Base-by-base conservation (phyloP, 1,284 basidiomycete species). In the Hemileia vastatrix region DNA sequence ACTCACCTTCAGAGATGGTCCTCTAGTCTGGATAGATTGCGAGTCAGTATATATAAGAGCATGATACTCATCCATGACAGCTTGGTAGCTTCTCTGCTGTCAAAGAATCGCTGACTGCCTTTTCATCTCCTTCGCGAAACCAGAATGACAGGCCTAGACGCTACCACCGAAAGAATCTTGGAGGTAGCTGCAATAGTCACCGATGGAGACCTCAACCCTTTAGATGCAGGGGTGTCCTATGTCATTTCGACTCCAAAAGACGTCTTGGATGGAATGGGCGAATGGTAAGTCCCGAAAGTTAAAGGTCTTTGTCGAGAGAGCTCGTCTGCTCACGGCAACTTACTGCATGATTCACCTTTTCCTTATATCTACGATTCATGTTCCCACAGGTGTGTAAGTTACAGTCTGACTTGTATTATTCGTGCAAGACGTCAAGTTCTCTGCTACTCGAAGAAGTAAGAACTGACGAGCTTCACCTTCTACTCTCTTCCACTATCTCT, bases 161-260 rank as follows among this genome's bases (percentile, higher is more conserved):
- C n/a, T 2, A 54, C 64, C 1, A 56, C 43, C 3, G 73, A 75
- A 23, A 60, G 71, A 0, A 57, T 75, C 40, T n/a, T n/a, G n/a
- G n/a, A n/a, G n/a, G n/a, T n/a, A n/a, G n/a, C n/a, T n/a, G n/a
- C 52, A 68, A 76, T 78, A 43, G 66, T 81, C 55, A 82, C 81
- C 2, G 77, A 82, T 67, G 78, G 78, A 1, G 68, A 78, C 6
- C 69, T 83, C 21, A 69, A 76, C 9, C 77, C 77, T 2, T 76
- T 83, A 2, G 81, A 82, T 65, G 76, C 77, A 18, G 81, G 81
- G 2, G 73, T 82, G 9, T 73, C 75, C 50, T 81, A 76, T 65
- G 77, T 81, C 18, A 79, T 82, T 54, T 69, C 71, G 33, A 81
- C 81, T 1, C 70, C 76, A 5, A 79, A 79, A 64, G 68, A 68